These are phyloP conservation scores for Atalantia buxifolia DNA, from an alignment of 345 rosid genomes.

Conservation along the genomic window DNA sequence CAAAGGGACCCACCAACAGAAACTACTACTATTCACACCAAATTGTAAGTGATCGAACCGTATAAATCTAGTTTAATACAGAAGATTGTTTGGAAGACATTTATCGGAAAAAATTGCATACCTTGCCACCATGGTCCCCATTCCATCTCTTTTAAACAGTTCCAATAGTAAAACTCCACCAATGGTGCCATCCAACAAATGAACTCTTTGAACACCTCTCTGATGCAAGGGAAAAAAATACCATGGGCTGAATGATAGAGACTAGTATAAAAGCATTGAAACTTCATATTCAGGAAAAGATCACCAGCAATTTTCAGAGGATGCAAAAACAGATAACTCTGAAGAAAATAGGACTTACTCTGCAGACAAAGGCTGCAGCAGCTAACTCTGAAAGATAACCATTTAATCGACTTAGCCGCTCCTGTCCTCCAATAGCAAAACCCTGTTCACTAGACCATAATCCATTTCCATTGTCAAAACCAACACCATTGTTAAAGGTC, in stretches of 20 bases:
- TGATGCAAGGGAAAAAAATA: conserved; percentile 30
- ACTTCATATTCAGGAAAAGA: conserved; percentile 1
- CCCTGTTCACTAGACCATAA: conserved; percentile 85
- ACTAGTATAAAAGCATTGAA: not conserved
- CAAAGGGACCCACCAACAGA: not conserved
- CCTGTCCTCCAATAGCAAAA: conserved; percentile 95
- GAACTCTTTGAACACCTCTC: conserved; percentile 99
- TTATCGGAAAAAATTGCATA: conserved; percentile 24
- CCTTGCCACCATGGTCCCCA: conserved; percentile 99
- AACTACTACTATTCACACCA: not conserved
- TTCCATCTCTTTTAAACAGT: conserved; percentile 93
- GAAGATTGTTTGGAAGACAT: not conserved
- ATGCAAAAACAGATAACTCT: not conserved
- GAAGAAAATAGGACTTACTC: conserved; percentile 43
- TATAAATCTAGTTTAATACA: not conserved
- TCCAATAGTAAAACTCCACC: conserved; percentile 81
- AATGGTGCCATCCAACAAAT: conserved; percentile 88
- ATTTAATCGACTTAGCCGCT: conserved; percentile 65
- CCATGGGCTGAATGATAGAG: not conserved
- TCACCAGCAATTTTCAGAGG: not conserved
- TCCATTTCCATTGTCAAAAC: conserved; percentile 85
- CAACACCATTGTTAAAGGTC: conserved; percentile 79
- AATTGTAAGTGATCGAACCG: not conserved
- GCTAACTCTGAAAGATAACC: conserved; percentile 91
- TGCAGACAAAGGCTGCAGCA: conserved; percentile 95